Percentiles rank a stretch among this genome's conserved stretches.
Conservation (phyloP, 2,329 filamentous ascomycete species). For the Aspergillus ibericus region DNA sequence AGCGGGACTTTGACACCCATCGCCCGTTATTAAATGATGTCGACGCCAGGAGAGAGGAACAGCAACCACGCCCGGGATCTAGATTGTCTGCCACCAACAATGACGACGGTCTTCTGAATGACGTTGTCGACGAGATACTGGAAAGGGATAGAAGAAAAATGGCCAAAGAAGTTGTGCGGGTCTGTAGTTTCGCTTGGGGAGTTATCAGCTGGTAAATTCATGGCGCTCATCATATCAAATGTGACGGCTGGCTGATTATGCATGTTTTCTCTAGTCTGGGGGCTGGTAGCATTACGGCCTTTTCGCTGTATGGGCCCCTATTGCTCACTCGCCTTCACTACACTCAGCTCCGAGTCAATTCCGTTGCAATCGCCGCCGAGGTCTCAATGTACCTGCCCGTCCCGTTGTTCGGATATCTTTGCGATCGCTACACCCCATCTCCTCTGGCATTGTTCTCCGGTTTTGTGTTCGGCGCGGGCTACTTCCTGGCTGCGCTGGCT, state of each 20-base stretch:
- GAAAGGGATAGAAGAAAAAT: slow-evolving; percentile 57
- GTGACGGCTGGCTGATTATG: slow-evolving; percentile 5
- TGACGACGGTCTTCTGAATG: slow-evolving; percentile 54
- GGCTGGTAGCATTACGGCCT: slow-evolving; percentile 88
- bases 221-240: neutral
- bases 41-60: slow-evolving; percentile 16
- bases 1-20: slow-evolving; percentile 49
- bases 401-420: slow-evolving; percentile 83
- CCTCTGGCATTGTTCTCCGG: slow-evolving; percentile 73
- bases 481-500: slow-evolving; percentile 76
- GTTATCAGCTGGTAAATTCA: slow-evolving; percentile 56
- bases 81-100: slow-evolving; percentile 20
- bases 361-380: slow-evolving; percentile 81
- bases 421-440: slow-evolving; percentile 81
- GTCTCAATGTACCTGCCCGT: slow-evolving; percentile 91
- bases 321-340: slow-evolving; percentile 86
- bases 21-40: slow-evolving; percentile 31
- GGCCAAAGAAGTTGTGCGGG: slow-evolving; percentile 53
- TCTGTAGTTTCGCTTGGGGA: slow-evolving; percentile 61
- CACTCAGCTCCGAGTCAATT: slow-evolving; percentile 88
- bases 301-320: slow-evolving; percentile 88
- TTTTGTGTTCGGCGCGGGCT: slow-evolving; percentile 74
- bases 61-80: slow-evolving; percentile 22
- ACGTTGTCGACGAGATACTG: slow-evolving; percentile 62
- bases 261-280: slow-evolving; percentile 56